These are phyloP conservation scores for Tylopilus subfusipes DNA, from an alignment of 768 basidiomycete genomes.

Conservation along the genomic window DNA sequence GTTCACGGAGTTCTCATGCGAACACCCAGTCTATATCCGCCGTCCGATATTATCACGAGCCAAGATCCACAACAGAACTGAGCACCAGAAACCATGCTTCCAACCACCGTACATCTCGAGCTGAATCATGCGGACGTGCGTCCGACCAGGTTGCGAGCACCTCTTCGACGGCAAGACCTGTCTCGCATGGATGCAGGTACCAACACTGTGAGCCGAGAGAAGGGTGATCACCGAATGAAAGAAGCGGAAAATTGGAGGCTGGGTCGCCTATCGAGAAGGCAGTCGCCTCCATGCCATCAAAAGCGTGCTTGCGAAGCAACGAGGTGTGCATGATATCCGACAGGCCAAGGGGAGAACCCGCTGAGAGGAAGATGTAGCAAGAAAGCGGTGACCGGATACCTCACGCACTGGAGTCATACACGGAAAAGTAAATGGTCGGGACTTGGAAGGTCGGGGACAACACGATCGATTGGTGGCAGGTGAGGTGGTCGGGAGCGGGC, in stretches of 20 bases:
- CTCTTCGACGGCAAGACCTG: slow-evolving; percentile 61
- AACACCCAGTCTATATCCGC: not conserved
- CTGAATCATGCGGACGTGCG: slow-evolving; percentile 11
- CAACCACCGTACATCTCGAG: slow-evolving; percentile 42
- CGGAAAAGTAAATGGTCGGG: slow-evolving; percentile 79
- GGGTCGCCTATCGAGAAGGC: slow-evolving; percentile 53
- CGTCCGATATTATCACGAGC: slow-evolving; percentile 12
- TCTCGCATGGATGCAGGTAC: slow-evolving; percentile 89
- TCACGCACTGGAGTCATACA: slow-evolving; percentile 65
- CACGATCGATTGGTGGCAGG: slow-evolving; percentile 63
- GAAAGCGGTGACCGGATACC: slow-evolving; percentile 8
- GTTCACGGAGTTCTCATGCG: not conserved
- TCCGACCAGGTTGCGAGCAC: slow-evolving; percentile 48
- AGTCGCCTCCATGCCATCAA: slow-evolving; percentile 44
- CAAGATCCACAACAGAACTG: slow-evolving; percentile 57
- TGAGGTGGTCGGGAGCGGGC: slow-evolving; percentile 34
- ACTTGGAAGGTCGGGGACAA: slow-evolving; percentile 79
- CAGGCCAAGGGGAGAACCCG: slow-evolving; percentile 59
- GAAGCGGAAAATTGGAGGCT: slow-evolving; percentile 60
- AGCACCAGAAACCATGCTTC: slow-evolving; percentile 80
- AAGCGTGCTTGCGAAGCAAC: slow-evolving; percentile 52
- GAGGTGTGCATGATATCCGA: slow-evolving; percentile 52
- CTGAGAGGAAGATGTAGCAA: slow-evolving; percentile 37
- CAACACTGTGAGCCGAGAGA: slow-evolving; percentile 69
- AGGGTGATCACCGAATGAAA: slow-evolving; percentile 89